Evolutionary conservation across 345 rosid species (phyloP).

Genomic region (Citrus sp.): DNA sequence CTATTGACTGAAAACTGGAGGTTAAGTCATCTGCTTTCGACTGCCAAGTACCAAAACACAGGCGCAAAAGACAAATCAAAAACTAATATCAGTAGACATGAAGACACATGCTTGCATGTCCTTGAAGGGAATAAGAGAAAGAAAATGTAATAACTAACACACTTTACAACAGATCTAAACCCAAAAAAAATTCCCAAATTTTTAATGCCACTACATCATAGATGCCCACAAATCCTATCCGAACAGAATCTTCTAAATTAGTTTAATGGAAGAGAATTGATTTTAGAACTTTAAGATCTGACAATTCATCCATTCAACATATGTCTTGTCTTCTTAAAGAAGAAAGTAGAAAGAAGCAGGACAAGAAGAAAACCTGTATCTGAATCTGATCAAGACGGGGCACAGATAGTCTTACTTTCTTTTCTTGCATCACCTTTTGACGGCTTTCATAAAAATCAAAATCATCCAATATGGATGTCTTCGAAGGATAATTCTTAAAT

Average conservation of each 20-base stretch:
- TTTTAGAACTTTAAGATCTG: slow-evolving; percentile 4
- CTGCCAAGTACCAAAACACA: neutral
- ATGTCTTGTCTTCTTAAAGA: too few relatives aligned
- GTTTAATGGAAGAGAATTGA: neutral
- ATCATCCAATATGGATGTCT: slow-evolving; percentile 65
- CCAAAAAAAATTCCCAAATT: neutral
- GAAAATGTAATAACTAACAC: neutral
- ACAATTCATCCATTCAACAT: neutral
- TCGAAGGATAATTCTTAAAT: slow-evolving; percentile 46
- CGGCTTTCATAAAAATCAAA: slow-evolving; percentile 64
- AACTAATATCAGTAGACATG: neutral
- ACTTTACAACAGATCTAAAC: neutral
- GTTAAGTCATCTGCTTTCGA: slow-evolving; percentile 15
- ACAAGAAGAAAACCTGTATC: slow-evolving; percentile 14
- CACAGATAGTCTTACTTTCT: slow-evolving; percentile 38
- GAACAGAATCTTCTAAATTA: slow-evolving; percentile 1
- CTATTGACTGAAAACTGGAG: slow-evolving; percentile 2
- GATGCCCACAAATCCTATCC: slow-evolving; percentile 1
- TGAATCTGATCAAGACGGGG: slow-evolving; percentile 7
- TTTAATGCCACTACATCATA: neutral
- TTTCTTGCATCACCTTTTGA: slow-evolving; percentile 59
- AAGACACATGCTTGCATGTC: neutral
- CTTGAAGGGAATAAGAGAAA: neutral
- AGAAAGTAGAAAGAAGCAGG: neutral
- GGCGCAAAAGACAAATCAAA: neutral